These are phyloP conservation scores for Bryopsis sp. DNA, from an alignment of 139 green algal species.

Conservation along the genomic window DNA sequence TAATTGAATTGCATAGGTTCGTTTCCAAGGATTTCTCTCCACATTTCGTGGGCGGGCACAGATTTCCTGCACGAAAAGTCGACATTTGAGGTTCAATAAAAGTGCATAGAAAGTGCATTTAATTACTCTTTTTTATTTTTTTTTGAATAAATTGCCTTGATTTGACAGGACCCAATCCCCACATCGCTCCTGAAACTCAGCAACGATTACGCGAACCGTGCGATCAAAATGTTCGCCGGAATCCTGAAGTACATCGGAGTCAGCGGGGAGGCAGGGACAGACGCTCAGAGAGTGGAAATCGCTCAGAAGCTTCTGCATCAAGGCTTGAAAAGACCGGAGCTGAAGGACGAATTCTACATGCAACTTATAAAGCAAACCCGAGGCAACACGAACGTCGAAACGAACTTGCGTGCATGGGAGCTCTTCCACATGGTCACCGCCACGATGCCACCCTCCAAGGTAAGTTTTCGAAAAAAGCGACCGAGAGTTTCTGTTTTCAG, in stretches of 20 bases:
- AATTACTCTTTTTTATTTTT: not conserved
- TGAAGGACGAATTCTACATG: slow-evolving; percentile 88
- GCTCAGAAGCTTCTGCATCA: slow-evolving; percentile 86
- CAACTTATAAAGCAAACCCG: slow-evolving; percentile 87
- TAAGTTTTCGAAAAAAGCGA: no score
- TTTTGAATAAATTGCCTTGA: slow-evolving; percentile 7
- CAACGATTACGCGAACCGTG: slow-evolving; percentile 60
- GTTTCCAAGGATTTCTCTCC: no score
- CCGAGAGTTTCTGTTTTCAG: no score
- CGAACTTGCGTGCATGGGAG: slow-evolving; percentile 65
- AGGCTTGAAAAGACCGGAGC: slow-evolving; percentile 42
- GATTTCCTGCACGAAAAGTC: no score
- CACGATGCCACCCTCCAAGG: slow-evolving; percentile 77
- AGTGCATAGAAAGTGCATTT: not conserved
- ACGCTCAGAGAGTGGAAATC: slow-evolving; percentile 45
- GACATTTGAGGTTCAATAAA: slow-evolving; percentile 1
- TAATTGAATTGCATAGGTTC: no score
- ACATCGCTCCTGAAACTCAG: slow-evolving; percentile 79
- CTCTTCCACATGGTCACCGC: slow-evolving; percentile 76
- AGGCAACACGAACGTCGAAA: slow-evolving; percentile 46
- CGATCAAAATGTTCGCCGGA: slow-evolving; percentile 85
- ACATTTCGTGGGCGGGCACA: no score
- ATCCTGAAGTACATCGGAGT: slow-evolving; percentile 78
- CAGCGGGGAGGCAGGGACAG: slow-evolving; percentile 8
- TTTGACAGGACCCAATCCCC: slow-evolving; percentile 71